phyloP scores from a whole-genome alignment of 306 rosid species.

The Prosopis cineraria region DNA sequence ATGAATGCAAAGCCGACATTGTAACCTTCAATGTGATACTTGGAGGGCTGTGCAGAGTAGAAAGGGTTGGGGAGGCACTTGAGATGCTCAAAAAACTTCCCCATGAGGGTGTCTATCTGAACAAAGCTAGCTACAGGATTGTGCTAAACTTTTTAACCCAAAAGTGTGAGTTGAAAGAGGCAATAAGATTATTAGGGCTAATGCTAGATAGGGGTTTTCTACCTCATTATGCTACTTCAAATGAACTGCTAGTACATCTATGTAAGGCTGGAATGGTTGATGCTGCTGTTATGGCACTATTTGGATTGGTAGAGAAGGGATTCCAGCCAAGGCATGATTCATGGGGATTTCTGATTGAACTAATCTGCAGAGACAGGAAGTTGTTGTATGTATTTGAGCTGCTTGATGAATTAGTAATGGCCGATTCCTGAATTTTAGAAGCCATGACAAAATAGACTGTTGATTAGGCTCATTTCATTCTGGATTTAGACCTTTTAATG shows the following conservation, averaged over 20 bases:
- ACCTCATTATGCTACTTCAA: slow-evolving; percentile 87
- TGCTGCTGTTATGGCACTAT: slow-evolving; percentile 57
- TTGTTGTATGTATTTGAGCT: slow-evolving; percentile 63
- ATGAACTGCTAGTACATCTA: slow-evolving; percentile 66
- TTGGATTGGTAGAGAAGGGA: slow-evolving; percentile 69
- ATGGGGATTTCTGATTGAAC: slow-evolving; percentile 67
- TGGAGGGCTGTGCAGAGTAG: slow-evolving; percentile 77
- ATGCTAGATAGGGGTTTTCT: slow-evolving; percentile 76
- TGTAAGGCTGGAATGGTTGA: slow-evolving; percentile 72
- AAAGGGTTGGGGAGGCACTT: slow-evolving; percentile 67
- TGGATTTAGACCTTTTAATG: background rate
- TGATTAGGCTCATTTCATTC: background rate
- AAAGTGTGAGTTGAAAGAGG: slow-evolving; percentile 62
- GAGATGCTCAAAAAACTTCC: slow-evolving; percentile 75
- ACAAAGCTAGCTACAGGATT: slow-evolving; percentile 82
- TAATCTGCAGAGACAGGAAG: slow-evolving; percentile 71
- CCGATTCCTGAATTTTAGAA: slow-evolving; percentile 31
- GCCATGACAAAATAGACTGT: background rate
- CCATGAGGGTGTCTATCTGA: slow-evolving; percentile 71
- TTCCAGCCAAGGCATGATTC: slow-evolving; percentile 68
- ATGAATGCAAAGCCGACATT: slow-evolving; percentile 57
- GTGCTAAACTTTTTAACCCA: slow-evolving; percentile 67
- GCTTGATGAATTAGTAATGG: slow-evolving; percentile 59
- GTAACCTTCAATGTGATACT: slow-evolving; percentile 76
- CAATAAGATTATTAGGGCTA: slow-evolving; percentile 54